phyloP scores from a whole-genome alignment of 129 eudicot genomes.

The Pittosporum tobira region DNA sequence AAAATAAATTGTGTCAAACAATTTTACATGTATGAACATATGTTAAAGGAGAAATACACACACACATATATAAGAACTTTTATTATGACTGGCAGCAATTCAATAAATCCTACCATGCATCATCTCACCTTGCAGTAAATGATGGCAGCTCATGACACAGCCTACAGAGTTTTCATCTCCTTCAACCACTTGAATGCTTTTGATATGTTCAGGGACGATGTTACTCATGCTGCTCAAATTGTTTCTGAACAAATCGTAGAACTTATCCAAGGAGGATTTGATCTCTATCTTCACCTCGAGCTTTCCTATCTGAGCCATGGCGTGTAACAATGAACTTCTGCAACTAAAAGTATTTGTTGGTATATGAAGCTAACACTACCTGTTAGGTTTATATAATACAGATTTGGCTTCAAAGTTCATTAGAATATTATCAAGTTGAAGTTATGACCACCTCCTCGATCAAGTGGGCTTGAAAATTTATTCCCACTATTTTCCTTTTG shows the following conservation, averaged over 20 bases:
- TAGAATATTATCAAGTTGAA: not conserved
- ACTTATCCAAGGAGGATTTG: not conserved
- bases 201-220: slow-evolving; percentile 3
- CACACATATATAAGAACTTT: too few relatives aligned
- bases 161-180: slow-evolving; percentile 6
- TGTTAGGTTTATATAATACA: not conserved
- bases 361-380: too few relatives aligned
- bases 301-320: slow-evolving; percentile 5
- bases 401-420: not conserved
- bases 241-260: slow-evolving; percentile 5
- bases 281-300: slow-evolving; percentile 4
- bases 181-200: slow-evolving; percentile 4
- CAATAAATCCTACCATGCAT: not conserved
- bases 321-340: too few relatives aligned
- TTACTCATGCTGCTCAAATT: not conserved
- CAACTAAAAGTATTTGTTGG: too few relatives aligned
- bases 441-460: not conserved
- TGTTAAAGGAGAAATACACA: too few relatives aligned
- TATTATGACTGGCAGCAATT: too few relatives aligned
- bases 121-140: too few relatives aligned
- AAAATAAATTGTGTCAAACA: too few relatives aligned
- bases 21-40: too few relatives aligned
- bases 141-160: not conserved
- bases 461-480: not conserved
- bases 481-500: not conserved